Base-by-base conservation (phyloP, 1,284 basidiomycete genomes). In the Pseudozyma tsukubaensis region DNA sequence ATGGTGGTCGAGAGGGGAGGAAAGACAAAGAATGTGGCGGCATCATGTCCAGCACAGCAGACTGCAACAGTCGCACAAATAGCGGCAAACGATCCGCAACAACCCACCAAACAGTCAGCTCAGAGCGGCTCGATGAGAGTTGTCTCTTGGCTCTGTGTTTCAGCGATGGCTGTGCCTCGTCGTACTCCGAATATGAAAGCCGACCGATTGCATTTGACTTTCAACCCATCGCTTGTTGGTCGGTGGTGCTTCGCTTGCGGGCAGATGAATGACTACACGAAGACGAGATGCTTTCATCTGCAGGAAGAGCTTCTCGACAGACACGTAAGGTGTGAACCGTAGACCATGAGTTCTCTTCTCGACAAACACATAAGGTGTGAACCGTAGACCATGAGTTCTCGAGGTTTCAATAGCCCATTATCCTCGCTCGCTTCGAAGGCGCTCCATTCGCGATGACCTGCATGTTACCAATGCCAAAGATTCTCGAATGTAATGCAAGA, bases 31-130 rank as follows among this genome's bases (percentile, higher is more conserved):
- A 21, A 44, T 47, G 45, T 3, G 43, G 43, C 19, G 43, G 43
- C 13, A 45, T 21, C 12, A 18, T 14, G 16, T 18, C 42, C 3
- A 16, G 9, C n/a, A 43, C 42, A 43, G 14, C n/a, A 18, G 24
- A 9, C 19, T 43, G 42, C 16, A 16, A 9, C 42, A n/a, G 9
- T 18, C 9, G 42, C 18, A 4, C 35, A 29, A 12, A 14, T 18
- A 16, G 10, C 19, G 13, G 47, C 37, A 42, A 35, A 13, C 3
- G 45, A 47, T 18, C 54, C 47, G 36, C 21, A 14, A 29, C 6
- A 47, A 42, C 48, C 52, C 36, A 60, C 50, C 39, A n/a, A n/a
- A 13, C 12, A n/a, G 11, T n/a, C 11, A 39, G 12, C 37, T 39
- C 37, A n/a, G 37, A 39, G 37, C 37, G 37, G 37, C 12, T n/a